Base-by-base conservation (phyloP, 2,329 filamentous ascomycete species). In the Calcarisporium arbuscula region DNA sequence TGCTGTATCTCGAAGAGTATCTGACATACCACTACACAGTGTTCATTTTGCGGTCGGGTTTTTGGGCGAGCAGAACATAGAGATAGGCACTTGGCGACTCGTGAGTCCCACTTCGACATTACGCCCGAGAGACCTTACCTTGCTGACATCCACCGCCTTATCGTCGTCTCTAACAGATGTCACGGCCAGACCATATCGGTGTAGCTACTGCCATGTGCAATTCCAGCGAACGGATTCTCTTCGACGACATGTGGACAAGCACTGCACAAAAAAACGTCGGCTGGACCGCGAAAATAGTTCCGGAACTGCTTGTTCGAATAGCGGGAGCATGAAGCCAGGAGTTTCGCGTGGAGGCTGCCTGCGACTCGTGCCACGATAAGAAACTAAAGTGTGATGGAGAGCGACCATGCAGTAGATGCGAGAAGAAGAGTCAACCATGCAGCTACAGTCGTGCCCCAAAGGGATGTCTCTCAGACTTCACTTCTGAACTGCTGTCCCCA, bases 361-460 rank as follows among this genome's bases (percentile, higher is more conserved):
- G 32, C 25, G 25, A 35, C 26, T 20, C 20, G 20, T 35, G 32
- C 19, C 32, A 23, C 16, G 14, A 10, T 5, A 35, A 35, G 26
- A 35, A 35, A 26, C 23, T 35, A 9, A 35, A 35, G 23, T 35
- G 32, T 15, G 25, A 35, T 14, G 14, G 32, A n/a, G 25, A 17
- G 12, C 15, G 10, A 6, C 32, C 32, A 6, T 35, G 32, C 17
- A 15, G 20, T 6, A 35, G 19, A 17, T 35, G 32, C 23, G 15
- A 21, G n/a, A 16, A 12, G 12, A 27, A 27, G 11, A 12, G 25
- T 5, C 25, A 27, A 5, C 12, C n/a, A 5, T 27, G 25, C 25
- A 27, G 12, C 12, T 27, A 27, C 11, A 12, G 16, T 7, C 25
- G 25, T 5, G n/a, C 25, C 25, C 12, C n/a, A 7, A 6, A 15